Evolutionary conservation across 805 yeast genomes (phyloP).

Genomic region (Metschnikowia bowlesiae): DNA sequence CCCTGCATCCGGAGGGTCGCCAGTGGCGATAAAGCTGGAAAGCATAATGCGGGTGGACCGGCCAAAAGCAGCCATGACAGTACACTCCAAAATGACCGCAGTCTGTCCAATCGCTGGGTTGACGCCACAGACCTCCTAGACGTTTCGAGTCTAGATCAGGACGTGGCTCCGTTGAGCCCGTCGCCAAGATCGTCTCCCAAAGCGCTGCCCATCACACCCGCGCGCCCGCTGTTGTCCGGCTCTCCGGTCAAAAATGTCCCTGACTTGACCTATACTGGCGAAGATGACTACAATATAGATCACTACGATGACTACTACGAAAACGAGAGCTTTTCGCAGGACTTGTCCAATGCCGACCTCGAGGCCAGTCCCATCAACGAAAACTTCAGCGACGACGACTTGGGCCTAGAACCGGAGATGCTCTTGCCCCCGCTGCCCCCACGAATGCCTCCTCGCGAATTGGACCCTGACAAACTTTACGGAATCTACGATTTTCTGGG

Average conservation of each 20-base stretch:
- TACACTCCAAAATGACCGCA: too few relatives aligned
- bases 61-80: too few relatives aligned
- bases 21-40: too few relatives aligned
- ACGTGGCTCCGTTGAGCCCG: background rate
- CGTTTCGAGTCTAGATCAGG: background rate
- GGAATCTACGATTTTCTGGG: conserved; percentile 87
- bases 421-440: conserved; percentile 59
- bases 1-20: too few relatives aligned
- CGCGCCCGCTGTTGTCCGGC: background rate
- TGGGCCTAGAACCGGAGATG: conserved; percentile 39
- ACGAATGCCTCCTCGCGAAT: conserved; percentile 71
- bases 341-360: conserved; percentile 18
- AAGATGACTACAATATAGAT: conserved; percentile 8
- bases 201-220: background rate
- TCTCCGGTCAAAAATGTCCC: background rate
- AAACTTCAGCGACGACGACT: conserved; percentile 21
- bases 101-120: background rate
- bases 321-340: conserved; percentile 14
- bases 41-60: too few relatives aligned
- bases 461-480: conserved; percentile 78
- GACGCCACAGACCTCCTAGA: background rate
- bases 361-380: conserved; percentile 5
- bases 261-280: background rate
- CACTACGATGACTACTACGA: conserved; percentile 10
- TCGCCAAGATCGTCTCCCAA: background rate